A percentile compares a stretch with the other conserved stretches of the same genome.
phyloP scores from a whole-genome alignment of 495 filamentous ascomycete species.

The Xanthoparmelia taractica region DNA sequence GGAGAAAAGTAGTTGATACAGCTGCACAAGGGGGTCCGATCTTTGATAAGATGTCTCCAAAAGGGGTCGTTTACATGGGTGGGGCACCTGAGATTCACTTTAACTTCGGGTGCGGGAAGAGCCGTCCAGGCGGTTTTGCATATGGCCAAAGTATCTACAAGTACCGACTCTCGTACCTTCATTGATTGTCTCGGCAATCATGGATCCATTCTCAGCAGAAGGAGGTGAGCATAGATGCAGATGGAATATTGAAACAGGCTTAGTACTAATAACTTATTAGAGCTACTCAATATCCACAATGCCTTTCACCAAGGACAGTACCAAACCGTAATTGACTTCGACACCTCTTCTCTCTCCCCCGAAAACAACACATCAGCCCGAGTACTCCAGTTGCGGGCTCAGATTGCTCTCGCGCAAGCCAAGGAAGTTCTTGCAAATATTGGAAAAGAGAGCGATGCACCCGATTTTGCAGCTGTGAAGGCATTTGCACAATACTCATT shows the following conservation, averaged over 20 bases:
- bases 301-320: constrained; percentile 92
- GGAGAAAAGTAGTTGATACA: not conserved
- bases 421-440: constrained; percentile 63
- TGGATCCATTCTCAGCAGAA: constrained; percentile 94
- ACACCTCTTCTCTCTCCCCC: constrained; percentile 63
- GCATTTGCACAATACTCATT: constrained; percentile 62
- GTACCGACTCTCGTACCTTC: not conserved
- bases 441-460: constrained; percentile 50
- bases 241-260: not conserved
- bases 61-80: not conserved
- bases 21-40: not conserved
- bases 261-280: constrained; percentile 36
- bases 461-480: constrained; percentile 71
- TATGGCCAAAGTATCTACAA: not conserved
- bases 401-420: constrained; percentile 70
- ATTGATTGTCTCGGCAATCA: constrained; percentile 33
- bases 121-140: not conserved
- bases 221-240: constrained; percentile 48
- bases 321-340: constrained; percentile 71
- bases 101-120: constrained; percentile 4
- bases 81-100: not conserved
- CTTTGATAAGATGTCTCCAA: not conserved
- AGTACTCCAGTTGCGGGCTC: constrained; percentile 70
- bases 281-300: constrained; percentile 92
- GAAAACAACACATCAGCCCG: constrained; percentile 73